Evolutionary conservation across 352 stramenopile genomes (phyloP).

Genomic region (Globisporangium paddicum): DNA sequence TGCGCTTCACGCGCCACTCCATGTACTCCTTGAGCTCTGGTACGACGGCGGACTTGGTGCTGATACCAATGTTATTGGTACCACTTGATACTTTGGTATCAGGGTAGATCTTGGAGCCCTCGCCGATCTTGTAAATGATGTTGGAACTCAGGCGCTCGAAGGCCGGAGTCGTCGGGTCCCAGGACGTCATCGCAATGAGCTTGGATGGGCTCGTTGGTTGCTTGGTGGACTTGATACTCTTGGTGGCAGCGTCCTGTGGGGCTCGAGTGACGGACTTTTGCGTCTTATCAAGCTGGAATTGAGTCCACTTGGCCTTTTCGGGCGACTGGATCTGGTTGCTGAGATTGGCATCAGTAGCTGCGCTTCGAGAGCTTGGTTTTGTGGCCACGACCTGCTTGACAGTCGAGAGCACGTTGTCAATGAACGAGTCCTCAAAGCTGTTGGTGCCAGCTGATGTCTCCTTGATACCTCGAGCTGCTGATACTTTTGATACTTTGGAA

Average conservation of each 20-base stretch:
- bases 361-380: conserved; percentile 4
- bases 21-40: conserved; percentile 95
- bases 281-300: conserved; percentile 33
- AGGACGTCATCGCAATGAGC: conserved; percentile 31
- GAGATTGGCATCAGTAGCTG: neutral
- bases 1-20: conserved; percentile 92
- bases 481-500: neutral
- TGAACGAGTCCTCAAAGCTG: conserved; percentile 87
- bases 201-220: conserved; percentile 17
- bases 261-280: conserved; percentile 14
- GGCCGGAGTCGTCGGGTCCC: conserved; percentile 71
- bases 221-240: neutral
- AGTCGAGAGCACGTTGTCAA: conserved; percentile 77
- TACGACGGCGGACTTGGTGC: conserved; percentile 9
- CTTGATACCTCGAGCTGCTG: neutral
- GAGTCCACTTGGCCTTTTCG: conserved; percentile 33
- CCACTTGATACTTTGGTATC: conserved; percentile 10
- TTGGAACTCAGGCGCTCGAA: conserved; percentile 89
- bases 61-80: neutral
- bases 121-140: conserved; percentile 75
- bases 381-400: conserved; percentile 36
- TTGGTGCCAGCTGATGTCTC: neutral
- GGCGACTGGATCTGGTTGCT: conserved; percentile 28
- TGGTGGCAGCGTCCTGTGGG: neutral
- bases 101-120: conserved; percentile 86